Base-by-base conservation (phyloP, 2,329 filamentous ascomycete species). In the Colletotrichum cordylinicola region DNA sequence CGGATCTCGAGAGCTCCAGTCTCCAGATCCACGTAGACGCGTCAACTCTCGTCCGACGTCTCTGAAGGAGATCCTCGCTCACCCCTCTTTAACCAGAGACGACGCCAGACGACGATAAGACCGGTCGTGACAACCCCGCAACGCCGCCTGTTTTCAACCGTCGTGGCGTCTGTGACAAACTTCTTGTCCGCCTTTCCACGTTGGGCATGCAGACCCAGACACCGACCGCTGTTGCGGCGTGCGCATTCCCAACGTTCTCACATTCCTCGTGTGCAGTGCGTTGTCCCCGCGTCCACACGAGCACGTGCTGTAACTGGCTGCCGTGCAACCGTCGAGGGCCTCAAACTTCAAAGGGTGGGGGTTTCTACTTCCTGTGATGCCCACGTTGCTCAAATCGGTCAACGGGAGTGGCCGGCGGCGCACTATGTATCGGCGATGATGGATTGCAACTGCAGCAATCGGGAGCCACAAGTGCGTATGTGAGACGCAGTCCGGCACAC, bases 261-360 rank as follows among this genome's bases (percentile, higher is more conserved):
- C 56, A 29, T 68, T 58, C 55, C 43, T 73, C 48, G 15, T 31
- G 21, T 64, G 13, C 43, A 21, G 29, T 73, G 56, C 43, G 58
- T 39, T 68, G 64, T 68, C 39, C 64, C 73, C 64, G 58, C 73
- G 58, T 68, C 56, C 55, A 35, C 15, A 21, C 21, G 27, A 72
- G 18, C 70, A 73, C 64, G 43, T 75, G 70, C 73, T 65, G 43
- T 39, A 43, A 37, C 43, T 75, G 64, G 70, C 56, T 75, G 70
- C 35, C 31, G 70, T 65, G 64, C 73, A n/a, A 73, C 70, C n/a
- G 35, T 65, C 37, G 73, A 73, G 21, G 73, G 73, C 73, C 73
- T 76, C 70, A 65, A 65, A 68, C 65, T 48, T 29, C 64, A 55
- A 73, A 72, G 43, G 21, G 58, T 21, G 56, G 48, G 37, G 70